Base-by-base conservation (phyloP, 2,329 filamentous ascomycete species). In the Neonectria faginata region DNA sequence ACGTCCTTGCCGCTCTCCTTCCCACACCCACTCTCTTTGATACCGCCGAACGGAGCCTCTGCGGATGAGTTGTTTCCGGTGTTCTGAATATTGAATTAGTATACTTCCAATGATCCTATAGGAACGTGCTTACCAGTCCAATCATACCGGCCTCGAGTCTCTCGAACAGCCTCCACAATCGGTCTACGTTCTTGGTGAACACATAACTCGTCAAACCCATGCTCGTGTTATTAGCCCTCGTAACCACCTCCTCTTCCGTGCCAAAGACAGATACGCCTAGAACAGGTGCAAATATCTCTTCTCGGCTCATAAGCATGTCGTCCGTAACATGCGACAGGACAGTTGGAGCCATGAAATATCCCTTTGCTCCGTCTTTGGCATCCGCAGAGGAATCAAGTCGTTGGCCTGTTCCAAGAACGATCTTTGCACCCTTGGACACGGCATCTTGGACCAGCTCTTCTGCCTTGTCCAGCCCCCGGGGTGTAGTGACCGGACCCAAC, bases 191-290 rank as follows among this genome's bases (percentile, higher is more conserved):
- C 63, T 77, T 76, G 48, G 79, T 90, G 78, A 89, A 92, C 78
- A 92, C 91, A 78, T 92, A 92, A 2, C 88, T 90, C 0, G 91
- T 90, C 36, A 93, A 83, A 1, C 91, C 91, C 50, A 92, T 90
- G 65, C 91, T 88, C 0, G 89, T 83, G 4, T 79, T 73, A 73
- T 93, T 93, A 2, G 90, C 91, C 59, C 89, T 79, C 60, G 85
- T 80, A 9, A 92, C 84, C 7, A 91, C 91, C 64, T 93, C 89
- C 33, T 89, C 87, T 75, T 93, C 91, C 0, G 85, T 88, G 31
- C 91, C 84, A 74, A 93, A 93, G 14, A 84, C 81, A 78, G 91
- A 92, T 2, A 93, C 76, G 1, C 88, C 90, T 0, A 90, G 89
- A 0, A 93, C 85, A 2, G 91, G 91, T 1, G 90, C 91, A 71